Evolutionary conservation across 441 rosid genomes (phyloP).

Genomic region (Isatis lusitanica): DNA sequence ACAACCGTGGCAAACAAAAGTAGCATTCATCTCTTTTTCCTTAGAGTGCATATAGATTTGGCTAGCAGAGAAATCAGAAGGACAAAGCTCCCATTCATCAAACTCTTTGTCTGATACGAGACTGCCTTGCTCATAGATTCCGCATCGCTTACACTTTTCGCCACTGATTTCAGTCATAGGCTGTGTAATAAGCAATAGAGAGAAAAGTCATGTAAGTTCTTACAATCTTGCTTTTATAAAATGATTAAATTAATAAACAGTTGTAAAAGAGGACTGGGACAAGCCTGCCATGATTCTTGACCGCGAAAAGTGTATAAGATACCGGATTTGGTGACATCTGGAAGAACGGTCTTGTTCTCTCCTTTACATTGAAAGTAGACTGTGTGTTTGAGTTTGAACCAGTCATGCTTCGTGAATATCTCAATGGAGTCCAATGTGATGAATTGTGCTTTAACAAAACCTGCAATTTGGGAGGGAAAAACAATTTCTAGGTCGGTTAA

Average conservation of each 20-base stretch:
- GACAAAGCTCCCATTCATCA: constrained; percentile 92
- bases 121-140: constrained; percentile 70
- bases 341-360: constrained; percentile 61
- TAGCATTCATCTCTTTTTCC: constrained; percentile 60
- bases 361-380: constrained; percentile 82
- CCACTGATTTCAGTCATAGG: constrained; percentile 62
- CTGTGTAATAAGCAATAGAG: constrained; percentile 46
- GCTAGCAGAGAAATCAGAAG: constrained; percentile 62
- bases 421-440: constrained; percentile 67
- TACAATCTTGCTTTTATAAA: not conserved
- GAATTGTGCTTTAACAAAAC: constrained; percentile 43
- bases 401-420: constrained; percentile 70
- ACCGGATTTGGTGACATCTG: constrained; percentile 58
- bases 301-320: constrained; percentile 58
- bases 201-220: not conserved
- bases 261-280: not conserved
- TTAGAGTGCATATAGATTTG: constrained; percentile 55
- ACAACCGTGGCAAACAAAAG: constrained; percentile 68
- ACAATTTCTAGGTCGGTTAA: not conserved
- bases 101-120: constrained; percentile 62
- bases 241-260: not conserved
- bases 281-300: constrained; percentile 91
- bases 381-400: constrained; percentile 56
- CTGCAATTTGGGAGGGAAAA: constrained; percentile 39
- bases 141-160: constrained; percentile 86